Evolutionary conservation across 2,329 filamentous ascomycete species (phyloP).

Genomic region (Fusarium camptoceras): DNA sequence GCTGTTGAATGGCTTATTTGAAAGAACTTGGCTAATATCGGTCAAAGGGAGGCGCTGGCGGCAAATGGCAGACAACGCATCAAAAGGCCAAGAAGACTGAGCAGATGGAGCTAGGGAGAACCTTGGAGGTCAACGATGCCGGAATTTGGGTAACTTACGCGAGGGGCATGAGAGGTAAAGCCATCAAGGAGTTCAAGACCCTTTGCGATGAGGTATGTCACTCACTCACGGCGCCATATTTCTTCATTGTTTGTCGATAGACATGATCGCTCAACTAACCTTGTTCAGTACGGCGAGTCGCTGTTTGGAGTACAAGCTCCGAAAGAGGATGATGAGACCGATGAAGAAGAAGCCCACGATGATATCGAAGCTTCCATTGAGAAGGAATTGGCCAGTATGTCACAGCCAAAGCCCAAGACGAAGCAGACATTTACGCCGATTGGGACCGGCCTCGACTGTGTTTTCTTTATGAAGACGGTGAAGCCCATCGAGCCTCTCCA

Average conservation of each 20-base stretch:
- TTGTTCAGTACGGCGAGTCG: constrained; percentile 71
- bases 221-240: neutral
- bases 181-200: constrained; percentile 73
- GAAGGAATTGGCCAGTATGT: constrained; percentile 74
- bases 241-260: neutral
- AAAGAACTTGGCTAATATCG: constrained; percentile 23
- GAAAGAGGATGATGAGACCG: constrained; percentile 48
- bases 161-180: constrained; percentile 76
- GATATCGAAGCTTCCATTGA: constrained; percentile 81
- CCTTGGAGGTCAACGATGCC: constrained; percentile 74
- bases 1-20: neutral
- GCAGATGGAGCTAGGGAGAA: constrained; percentile 56
- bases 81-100: constrained; percentile 63
- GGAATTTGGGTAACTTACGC: constrained; percentile 85
- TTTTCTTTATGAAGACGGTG: constrained; percentile 71
- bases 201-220: constrained; percentile 72
- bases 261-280: constrained; percentile 14
- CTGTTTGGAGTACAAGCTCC: constrained; percentile 64
- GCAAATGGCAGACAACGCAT: constrained; percentile 72
- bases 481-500: constrained; percentile 66
- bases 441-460: constrained; percentile 68
- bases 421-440: constrained; percentile 65
- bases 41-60: constrained; percentile 62
- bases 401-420: constrained; percentile 54
- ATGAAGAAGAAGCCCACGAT: constrained; percentile 55